A percentile compares a stretch with the other conserved stretches of the same genome.
Evolutionary conservation across 1,284 basidiomycete genomes (phyloP).

Genomic region (Leccinum pachyderme): DNA sequence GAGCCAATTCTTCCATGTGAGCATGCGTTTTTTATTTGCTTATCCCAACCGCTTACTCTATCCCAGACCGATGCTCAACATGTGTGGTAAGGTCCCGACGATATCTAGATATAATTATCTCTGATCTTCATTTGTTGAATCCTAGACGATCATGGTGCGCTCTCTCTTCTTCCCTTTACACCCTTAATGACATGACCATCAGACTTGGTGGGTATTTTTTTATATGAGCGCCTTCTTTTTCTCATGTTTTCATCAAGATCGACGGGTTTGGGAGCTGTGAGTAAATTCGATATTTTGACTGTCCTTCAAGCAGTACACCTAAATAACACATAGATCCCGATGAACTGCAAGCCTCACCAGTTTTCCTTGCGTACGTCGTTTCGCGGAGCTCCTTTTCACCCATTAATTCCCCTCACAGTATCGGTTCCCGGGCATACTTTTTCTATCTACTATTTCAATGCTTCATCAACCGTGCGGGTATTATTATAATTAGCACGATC

Average conservation of each 20-base stretch:
- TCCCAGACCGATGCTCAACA: conserved; percentile 60
- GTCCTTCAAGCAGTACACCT: conserved; percentile 1
- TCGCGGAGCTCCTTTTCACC: not conserved
- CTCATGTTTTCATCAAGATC: conserved; percentile 48
- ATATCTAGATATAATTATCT: not conserved
- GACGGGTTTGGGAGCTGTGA: conserved; percentile 91
- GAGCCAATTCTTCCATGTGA: conserved; percentile 91
- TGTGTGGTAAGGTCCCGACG: conserved; percentile 48
- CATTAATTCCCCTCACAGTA: conserved; percentile 39
- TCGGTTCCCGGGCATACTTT: conserved; percentile 84
- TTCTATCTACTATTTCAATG: conserved; percentile 92
- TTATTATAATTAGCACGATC: not conserved
- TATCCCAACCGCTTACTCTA: conserved; percentile 4
- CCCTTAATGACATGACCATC: conserved; percentile 22
- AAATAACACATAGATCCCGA: conserved; percentile 62
- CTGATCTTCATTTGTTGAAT: not conserved
- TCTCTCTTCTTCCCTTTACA: not conserved
- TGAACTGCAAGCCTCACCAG: conserved; percentile 72
- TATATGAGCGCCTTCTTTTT: not conserved
- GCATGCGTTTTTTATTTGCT: conserved; percentile 26
- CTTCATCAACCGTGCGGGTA: conserved; percentile 70
- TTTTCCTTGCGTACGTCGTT: conserved; percentile 68
- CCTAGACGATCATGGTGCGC: conserved; percentile 73
- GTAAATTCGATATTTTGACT: conserved; percentile 23
- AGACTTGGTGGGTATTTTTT: conserved; percentile 43